Conservation (phyloP, 192 early-diverging fungal species). For the Fimicolochytrium jonesii region DNA sequence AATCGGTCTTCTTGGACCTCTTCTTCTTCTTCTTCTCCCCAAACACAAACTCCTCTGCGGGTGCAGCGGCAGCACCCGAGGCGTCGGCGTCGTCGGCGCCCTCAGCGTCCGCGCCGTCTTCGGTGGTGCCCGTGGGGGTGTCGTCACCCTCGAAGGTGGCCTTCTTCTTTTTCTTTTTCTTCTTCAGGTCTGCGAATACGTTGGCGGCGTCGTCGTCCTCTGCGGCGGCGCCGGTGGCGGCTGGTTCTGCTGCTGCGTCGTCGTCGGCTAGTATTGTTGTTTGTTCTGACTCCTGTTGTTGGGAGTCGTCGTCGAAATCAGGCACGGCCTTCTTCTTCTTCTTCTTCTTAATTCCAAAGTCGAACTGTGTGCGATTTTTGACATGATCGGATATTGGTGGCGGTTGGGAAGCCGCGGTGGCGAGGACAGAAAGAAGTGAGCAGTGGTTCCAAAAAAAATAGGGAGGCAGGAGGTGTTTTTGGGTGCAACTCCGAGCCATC, state of each 20-base stretch:
- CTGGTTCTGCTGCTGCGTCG: conserved; percentile 2
- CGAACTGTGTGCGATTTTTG: conserved; percentile 11
- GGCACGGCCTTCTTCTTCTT: conserved; percentile 37
- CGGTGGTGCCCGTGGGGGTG: no score
- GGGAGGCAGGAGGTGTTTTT: no score
- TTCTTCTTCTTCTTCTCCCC: conserved; percentile 81
- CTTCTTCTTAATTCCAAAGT: conserved; percentile 31
- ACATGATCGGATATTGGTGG: no score
- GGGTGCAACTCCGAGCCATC: no score
- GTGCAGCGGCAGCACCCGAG: conserved; percentile 32
- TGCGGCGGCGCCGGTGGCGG: not conserved
- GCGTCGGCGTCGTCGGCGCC: conserved; percentile 37
- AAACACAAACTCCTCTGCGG: conserved; percentile 51
- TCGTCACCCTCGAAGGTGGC: conserved; percentile 1
- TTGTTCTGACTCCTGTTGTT: no score
- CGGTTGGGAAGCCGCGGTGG: no score
- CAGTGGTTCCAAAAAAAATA: no score
- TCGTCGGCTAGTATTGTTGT: no score
- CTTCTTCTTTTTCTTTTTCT: conserved; percentile 92
- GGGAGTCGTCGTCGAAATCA: conserved; percentile 23
- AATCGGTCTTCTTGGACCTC: conserved; percentile 64
- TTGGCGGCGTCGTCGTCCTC: conserved; percentile 24
- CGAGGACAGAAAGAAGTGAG: no score
- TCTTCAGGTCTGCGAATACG: conserved; percentile 78
- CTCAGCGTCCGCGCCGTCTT: no score